phyloP scores from a whole-genome alignment of 2,329 filamentous ascomycete species.

The Pseudopithomyces chartarum region DNA sequence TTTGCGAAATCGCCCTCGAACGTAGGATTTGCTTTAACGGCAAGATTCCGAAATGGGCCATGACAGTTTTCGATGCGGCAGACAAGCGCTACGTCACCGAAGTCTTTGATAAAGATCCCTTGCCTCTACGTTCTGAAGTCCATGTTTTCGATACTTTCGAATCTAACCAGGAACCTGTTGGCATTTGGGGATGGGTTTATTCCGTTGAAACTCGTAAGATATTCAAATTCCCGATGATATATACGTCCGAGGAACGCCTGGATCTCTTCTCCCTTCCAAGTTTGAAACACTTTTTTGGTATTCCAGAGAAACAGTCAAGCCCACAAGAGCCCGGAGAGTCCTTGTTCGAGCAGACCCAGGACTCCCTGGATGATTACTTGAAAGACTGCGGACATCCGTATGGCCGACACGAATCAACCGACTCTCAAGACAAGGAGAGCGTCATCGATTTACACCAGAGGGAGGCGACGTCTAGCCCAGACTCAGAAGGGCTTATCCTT shows the following conservation, averaged over 20 bases:
- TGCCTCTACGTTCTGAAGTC: neutral
- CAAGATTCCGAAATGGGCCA: conserved; percentile 20
- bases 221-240: neutral
- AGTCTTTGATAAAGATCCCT: neutral
- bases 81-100: neutral
- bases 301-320: neutral
- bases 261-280: neutral
- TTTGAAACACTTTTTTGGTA: neutral
- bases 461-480: neutral
- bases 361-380: neutral
- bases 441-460: neutral
- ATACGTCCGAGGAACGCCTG: neutral
- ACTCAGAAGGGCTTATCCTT: neutral
- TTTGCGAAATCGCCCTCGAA: conserved; percentile 19
- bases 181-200: neutral
- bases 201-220: neutral
- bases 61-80: neutral
- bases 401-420: neutral
- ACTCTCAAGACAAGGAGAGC: no score
- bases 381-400: neutral
- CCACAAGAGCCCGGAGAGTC: neutral
- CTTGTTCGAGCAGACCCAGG: neutral
- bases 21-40: conserved; percentile 24
- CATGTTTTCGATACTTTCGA: neutral
- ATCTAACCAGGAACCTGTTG: neutral